Evolutionary conservation across 805 yeast species (phyloP).

Genomic region (Torulaspora quercuum): DNA sequence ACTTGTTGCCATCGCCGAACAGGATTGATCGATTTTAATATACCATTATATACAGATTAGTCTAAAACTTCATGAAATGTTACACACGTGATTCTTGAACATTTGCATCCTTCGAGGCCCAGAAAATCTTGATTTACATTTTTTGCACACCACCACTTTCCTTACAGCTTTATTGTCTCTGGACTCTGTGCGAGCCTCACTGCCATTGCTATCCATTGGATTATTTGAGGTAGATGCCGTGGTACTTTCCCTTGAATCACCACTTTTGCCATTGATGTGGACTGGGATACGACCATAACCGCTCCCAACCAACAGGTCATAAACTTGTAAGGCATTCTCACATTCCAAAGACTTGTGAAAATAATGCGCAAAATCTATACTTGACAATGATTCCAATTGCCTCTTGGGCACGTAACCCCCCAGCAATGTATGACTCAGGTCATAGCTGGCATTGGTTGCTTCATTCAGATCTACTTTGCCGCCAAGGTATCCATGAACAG

Average conservation of each 20-base stretch:
- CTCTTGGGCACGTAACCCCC: slow-evolving; percentile 36
- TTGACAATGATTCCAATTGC: slow-evolving; percentile 33
- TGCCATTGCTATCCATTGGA: background rate
- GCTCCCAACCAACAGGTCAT: slow-evolving; percentile 24
- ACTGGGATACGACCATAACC: slow-evolving; percentile 11
- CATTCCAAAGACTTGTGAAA: slow-evolving; percentile 33
- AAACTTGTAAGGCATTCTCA: slow-evolving; percentile 29
- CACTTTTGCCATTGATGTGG: slow-evolving; percentile 4
- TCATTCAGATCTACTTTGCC: slow-evolving; percentile 28
- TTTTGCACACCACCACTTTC: slow-evolving; percentile 30
- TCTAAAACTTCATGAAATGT: slow-evolving; percentile 7
- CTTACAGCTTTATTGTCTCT: slow-evolving; percentile 16
- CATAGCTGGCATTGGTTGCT: slow-evolving; percentile 27
- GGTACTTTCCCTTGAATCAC: background rate
- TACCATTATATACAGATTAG: slow-evolving; percentile 7
- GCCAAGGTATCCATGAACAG: slow-evolving; percentile 34
- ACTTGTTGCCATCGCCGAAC: slow-evolving; percentile 91
- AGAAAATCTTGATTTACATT: slow-evolving; percentile 25
- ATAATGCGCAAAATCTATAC: slow-evolving; percentile 35
- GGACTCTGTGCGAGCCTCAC: background rate
- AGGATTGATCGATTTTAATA: slow-evolving; percentile 52
- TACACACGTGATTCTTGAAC: slow-evolving; percentile 24
- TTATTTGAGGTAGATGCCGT: slow-evolving; percentile 1
- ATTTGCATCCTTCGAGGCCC: slow-evolving; percentile 27
- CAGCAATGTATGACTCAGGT: slow-evolving; percentile 31